Base-by-base conservation (phyloP, 2,329 filamentous ascomycete species). In the Leptographium procerum region DNA sequence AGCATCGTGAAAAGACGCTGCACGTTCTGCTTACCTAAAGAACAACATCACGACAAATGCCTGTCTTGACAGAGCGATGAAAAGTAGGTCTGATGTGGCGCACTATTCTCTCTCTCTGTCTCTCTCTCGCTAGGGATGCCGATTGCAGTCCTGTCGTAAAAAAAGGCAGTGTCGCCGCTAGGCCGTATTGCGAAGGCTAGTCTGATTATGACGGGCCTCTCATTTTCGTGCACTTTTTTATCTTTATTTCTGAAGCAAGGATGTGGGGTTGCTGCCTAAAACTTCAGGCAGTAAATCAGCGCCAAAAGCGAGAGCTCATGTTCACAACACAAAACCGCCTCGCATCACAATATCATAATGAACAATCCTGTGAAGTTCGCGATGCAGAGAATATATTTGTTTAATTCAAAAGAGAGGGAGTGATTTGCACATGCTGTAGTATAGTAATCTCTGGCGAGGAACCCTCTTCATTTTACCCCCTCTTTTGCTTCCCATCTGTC, bases 21-120 rank as follows among this genome's bases (percentile, higher is more conserved):
- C 6, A n/a, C 33, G 9, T 6, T n/a, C 33, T 19, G 57, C 64
- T 26, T 58, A 67, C 65, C 67, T 68, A 43, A 67, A 67, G 57
- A 67, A 67, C 61, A 67, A 59, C 66, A 67, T 67, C 36, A 5
- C 14, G 26, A 29, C 47, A 29, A 24, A 16, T n/a, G 34, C 45
- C 47, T 16, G 13, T 50, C 26, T 28, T 6, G 47, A 29, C 14
- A 16, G 26, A 5, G 22, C 47, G 26, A 19, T 19, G 5, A 6
- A 19, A 31, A 11, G 26, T 14, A 6, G 50, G 40, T n/a, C 4
- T 4, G 19, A 7, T 43, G 40, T 19, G 36, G 36, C 40, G 19
- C 3, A n/a, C 40, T 16, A 16, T n/a, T 43, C 40, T 43, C 40
- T n/a, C 19, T 19, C 19, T 16, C 19, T 43, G 40, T 19, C 9